Percentiles rank a stretch among this genome's conserved stretches.
Evolutionary conservation across 805 yeast species (phyloP).

Genomic region (Candida pseudofarinosa): DNA sequence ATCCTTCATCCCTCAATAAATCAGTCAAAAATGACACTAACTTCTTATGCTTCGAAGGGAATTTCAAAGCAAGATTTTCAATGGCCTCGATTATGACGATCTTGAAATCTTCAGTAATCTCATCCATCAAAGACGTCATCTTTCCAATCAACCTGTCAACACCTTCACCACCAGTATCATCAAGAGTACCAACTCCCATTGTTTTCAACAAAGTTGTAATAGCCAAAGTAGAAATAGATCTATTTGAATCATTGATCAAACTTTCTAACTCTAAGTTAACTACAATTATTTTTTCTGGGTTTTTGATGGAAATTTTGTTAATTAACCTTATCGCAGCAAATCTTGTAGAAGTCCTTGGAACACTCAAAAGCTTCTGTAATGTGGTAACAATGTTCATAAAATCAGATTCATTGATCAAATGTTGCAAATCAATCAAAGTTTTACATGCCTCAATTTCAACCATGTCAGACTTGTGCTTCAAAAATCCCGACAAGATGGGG

Average conservation of each 20-base stretch:
- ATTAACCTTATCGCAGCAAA: slow-evolving; percentile 91
- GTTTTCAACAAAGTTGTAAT: slow-evolving; percentile 94
- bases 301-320: slow-evolving; percentile 75
- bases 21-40: slow-evolving; percentile 80
- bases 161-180: slow-evolving; percentile 42
- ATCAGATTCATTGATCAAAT: slow-evolving; percentile 57
- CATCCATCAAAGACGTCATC: slow-evolving; percentile 84
- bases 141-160: slow-evolving; percentile 88
- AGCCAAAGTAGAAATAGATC: slow-evolving; percentile 94
- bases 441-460: slow-evolving; percentile 92
- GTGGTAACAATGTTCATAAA: slow-evolving; percentile 68
- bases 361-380: slow-evolving; percentile 72
- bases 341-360: slow-evolving; percentile 84
- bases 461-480: slow-evolving; percentile 79
- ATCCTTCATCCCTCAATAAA: slow-evolving; percentile 86
- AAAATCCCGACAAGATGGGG: slow-evolving; percentile 65
- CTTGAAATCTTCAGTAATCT: slow-evolving; percentile 93
- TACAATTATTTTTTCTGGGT: slow-evolving; percentile 72
- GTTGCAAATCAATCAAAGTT: slow-evolving; percentile 52
- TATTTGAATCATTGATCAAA: slow-evolving; percentile 80
- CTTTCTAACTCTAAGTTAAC: slow-evolving; percentile 85
- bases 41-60: slow-evolving; percentile 84
- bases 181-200: slow-evolving; percentile 64
- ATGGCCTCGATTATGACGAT: slow-evolving; percentile 93
- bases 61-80: slow-evolving; percentile 84